A percentile compares a stretch with the other conserved stretches of the same genome.
phyloP scores from a whole-genome alignment of 768 basidiomycete genomes.

The Glaciozyma antarctica region DNA sequence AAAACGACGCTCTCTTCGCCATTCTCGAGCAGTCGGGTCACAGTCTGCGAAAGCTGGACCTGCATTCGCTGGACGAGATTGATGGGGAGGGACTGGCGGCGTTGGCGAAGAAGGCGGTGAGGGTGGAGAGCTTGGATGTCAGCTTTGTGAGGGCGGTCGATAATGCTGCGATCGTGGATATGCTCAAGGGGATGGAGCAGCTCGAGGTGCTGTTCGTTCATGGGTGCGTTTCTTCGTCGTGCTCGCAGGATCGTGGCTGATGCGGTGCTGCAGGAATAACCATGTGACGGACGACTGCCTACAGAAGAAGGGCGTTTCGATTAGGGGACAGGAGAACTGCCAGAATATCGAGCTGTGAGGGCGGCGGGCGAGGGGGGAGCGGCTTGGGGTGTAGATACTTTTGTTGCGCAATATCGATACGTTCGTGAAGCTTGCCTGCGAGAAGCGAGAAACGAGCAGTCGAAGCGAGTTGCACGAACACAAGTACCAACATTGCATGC shows the following conservation, averaged over 20 bases:
- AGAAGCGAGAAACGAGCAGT: no score
- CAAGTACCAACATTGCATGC: no score
- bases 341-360: conserved; percentile 14
- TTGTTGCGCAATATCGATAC: neutral
- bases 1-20: conserved; percentile 48
- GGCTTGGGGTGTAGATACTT: neutral
- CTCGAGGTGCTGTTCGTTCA: conserved; percentile 49
- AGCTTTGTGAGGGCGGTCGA: conserved; percentile 78
- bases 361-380: neutral
- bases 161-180: conserved; percentile 66
- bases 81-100: conserved; percentile 45
- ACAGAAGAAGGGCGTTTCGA: conserved; percentile 38
- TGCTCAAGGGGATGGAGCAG: conserved; percentile 47
- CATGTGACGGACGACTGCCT: conserved; percentile 47
- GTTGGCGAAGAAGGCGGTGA: conserved; percentile 39
- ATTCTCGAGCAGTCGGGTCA: conserved; percentile 60
- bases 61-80: conserved; percentile 68
- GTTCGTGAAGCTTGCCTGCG: no score
- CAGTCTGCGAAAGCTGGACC: conserved; percentile 52
- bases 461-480: no score
- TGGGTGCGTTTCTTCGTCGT: conserved; percentile 31
- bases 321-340: conserved; percentile 24
- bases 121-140: conserved; percentile 58
- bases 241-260: no score
- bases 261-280: conserved; percentile 42